Percentiles rank a stretch among this genome's conserved stretches.
Conservation (phyloP, 106 monocot species). For the Triglochin maritima region DNA sequence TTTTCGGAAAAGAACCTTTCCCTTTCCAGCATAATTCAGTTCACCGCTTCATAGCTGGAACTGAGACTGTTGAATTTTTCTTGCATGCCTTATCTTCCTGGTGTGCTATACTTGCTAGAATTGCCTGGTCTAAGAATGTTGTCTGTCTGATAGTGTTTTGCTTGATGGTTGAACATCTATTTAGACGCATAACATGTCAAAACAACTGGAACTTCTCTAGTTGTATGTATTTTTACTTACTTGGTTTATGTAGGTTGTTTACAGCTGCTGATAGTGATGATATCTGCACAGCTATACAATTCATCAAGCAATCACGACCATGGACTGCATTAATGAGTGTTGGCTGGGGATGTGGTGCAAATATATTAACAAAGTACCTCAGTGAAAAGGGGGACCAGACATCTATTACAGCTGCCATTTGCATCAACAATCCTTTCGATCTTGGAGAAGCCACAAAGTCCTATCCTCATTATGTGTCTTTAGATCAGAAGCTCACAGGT, state of each 20-base stretch:
- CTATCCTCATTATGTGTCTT: slow-evolving; percentile 24
- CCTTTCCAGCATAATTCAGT: no score
- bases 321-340: slow-evolving; percentile 72
- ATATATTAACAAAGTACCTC: slow-evolving; percentile 93
- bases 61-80: no score
- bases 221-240: slow-evolving; percentile 8
- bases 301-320: slow-evolving; percentile 50
- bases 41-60: no score
- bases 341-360: slow-evolving; percentile 90
- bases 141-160: no score
- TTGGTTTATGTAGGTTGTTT: slow-evolving; percentile 87
- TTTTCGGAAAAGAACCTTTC: no score
- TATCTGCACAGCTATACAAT: slow-evolving; percentile 60
- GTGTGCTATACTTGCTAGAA: no score
- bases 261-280: slow-evolving; percentile 99
- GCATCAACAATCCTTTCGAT: slow-evolving; percentile 92
- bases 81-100: no score
- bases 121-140: no score
- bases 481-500: slow-evolving; percentile 47
- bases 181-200: no score
- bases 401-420: slow-evolving; percentile 77
- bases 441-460: slow-evolving; percentile 67
- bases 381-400: slow-evolving; percentile 69
- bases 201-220: neutral
- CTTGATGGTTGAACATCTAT: no score